Percentiles rank a stretch among this genome's conserved stretches.
phyloP scores from a whole-genome alignment of 2,329 filamentous ascomycete genomes.

The Coccinonectria pachysandricola region DNA sequence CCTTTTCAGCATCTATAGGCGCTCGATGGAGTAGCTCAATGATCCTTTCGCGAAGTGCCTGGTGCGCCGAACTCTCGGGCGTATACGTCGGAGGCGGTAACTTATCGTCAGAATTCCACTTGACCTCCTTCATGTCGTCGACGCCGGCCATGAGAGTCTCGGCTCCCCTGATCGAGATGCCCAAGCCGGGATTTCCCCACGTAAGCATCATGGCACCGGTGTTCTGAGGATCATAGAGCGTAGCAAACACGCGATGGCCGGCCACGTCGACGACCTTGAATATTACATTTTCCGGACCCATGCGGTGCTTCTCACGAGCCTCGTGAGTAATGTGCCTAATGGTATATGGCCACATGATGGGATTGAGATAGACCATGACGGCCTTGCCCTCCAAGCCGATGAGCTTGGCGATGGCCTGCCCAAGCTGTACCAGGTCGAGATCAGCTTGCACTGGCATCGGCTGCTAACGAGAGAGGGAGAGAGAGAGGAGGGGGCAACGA shows the following conservation, averaged over 20 bases:
- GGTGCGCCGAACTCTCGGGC: conserved; percentile 28
- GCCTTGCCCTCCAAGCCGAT: conserved; percentile 17
- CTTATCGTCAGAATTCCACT: conserved; percentile 12
- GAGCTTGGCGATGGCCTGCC: conserved; percentile 24
- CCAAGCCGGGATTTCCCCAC: conserved; percentile 37
- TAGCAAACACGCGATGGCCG: conserved; percentile 32
- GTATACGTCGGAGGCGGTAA: conserved; percentile 29
- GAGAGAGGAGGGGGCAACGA: background rate
- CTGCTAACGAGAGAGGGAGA: background rate
- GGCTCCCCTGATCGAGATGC: conserved; percentile 35
- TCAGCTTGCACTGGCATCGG: too few species aligned
- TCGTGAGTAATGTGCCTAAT: conserved; percentile 23
- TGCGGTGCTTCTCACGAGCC: conserved; percentile 24
- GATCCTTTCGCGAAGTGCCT: conserved; percentile 29
- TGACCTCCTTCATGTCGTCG: conserved; percentile 24
- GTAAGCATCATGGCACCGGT: conserved; percentile 27
- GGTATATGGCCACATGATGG: conserved; percentile 21
- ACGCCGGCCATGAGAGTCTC: conserved; percentile 31
- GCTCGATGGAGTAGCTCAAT: conserved; percentile 31
- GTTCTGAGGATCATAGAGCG: conserved; percentile 29
- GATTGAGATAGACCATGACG: conserved; percentile 23
- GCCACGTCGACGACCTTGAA: conserved; percentile 32
- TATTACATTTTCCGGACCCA: conserved; percentile 24
- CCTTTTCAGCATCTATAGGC: conserved; percentile 19
- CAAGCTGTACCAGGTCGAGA: too few species aligned